Conservation (phyloP, 352 stramenopile genomes). For the Phytophthora syringae region DNA sequence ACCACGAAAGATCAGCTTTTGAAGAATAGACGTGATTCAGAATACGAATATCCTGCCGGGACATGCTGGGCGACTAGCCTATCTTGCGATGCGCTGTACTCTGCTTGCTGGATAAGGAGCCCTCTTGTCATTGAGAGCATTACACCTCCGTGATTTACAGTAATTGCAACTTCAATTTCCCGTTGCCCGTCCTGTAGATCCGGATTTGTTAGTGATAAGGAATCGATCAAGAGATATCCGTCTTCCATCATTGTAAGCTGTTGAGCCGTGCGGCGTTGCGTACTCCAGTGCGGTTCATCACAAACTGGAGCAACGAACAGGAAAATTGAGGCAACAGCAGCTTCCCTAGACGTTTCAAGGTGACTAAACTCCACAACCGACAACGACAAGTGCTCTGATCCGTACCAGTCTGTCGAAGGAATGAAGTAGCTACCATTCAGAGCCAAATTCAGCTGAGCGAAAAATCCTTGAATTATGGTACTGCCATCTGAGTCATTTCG, state of each 20-base stretch:
- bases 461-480: constrained; percentile 51
- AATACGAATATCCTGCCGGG: constrained; percentile 10
- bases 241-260: constrained; percentile 55
- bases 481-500: constrained; percentile 25
- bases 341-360: constrained; percentile 7
- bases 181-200: constrained; percentile 42
- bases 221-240: constrained; percentile 41
- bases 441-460: constrained; percentile 58
- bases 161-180: constrained; percentile 44
- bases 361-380: constrained; percentile 30
- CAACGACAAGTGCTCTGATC: constrained; percentile 54
- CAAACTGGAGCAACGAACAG: constrained; percentile 63
- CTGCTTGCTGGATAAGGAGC: constrained; percentile 32
- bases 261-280: not conserved
- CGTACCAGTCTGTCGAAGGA: constrained; percentile 61
- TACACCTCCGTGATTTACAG: constrained; percentile 52
- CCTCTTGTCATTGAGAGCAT: constrained; percentile 55
- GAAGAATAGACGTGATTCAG: constrained; percentile 53
- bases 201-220: constrained; percentile 36
- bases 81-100: constrained; percentile 26
- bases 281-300: constrained; percentile 52
- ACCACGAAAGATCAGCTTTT: constrained; percentile 40
- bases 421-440: constrained; percentile 60
- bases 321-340: constrained; percentile 26
- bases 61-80: constrained; percentile 20